These are phyloP conservation scores for Diaporthe capsici DNA, from an alignment of 2,329 filamentous ascomycete genomes.

Conservation along the genomic window DNA sequence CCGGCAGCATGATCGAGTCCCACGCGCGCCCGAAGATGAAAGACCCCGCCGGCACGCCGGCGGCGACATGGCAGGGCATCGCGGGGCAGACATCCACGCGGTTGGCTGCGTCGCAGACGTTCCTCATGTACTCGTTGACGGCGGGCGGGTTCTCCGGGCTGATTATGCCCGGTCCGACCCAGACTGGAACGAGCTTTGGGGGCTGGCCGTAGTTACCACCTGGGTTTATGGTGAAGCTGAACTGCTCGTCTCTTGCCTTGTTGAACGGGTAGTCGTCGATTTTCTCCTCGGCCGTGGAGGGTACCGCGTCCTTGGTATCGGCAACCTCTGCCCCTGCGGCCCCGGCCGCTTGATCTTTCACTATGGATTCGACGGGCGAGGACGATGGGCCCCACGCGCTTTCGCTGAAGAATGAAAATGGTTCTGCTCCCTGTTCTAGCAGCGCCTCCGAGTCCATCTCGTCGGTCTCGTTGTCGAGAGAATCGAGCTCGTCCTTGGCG, in stretches of 20 bases:
- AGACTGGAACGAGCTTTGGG: conserved; percentile 54
- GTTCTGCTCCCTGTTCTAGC: conserved; percentile 53
- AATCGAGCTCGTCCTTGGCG: conserved; percentile 52
- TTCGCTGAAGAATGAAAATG: conserved; percentile 63
- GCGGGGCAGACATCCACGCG: conserved; percentile 58
- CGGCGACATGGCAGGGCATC: conserved; percentile 63
- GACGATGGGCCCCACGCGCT: conserved; percentile 46
- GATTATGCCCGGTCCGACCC: conserved; percentile 59
- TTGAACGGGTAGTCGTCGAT: conserved; percentile 21
- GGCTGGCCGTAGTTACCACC: conserved; percentile 43
- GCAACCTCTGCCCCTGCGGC: not conserved
- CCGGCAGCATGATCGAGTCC: conserved; percentile 62
- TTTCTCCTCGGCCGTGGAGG: not conserved
- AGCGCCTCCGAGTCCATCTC: conserved; percentile 60
- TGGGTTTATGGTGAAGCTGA: conserved; percentile 49
- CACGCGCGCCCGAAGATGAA: conserved; percentile 67
- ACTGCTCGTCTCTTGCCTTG: conserved; percentile 39
- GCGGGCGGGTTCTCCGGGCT: conserved; percentile 51
- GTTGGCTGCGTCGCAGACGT: conserved; percentile 55
- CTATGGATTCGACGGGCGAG: conserved; percentile 29
- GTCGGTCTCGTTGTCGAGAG: conserved; percentile 48
- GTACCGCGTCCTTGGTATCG: not conserved
- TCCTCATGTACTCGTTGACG: conserved; percentile 63
- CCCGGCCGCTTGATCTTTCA: not conserved
- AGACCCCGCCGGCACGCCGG: conserved; percentile 62